Base-by-base conservation (phyloP, 257 asterid genomes). In the Nicotiana tabacum region DNA sequence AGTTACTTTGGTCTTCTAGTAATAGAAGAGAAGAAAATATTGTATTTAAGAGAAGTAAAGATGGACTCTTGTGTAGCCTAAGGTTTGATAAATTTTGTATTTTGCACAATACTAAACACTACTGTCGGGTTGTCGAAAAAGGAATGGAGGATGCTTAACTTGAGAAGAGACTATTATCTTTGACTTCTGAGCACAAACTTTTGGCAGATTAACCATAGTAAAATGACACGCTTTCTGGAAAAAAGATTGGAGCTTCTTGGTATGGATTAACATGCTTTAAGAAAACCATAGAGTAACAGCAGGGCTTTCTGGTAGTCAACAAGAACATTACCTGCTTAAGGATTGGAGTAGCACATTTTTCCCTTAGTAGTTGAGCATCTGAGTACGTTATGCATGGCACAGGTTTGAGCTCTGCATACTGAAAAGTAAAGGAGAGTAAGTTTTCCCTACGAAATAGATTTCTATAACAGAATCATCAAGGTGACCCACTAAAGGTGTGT, bases 381-480 rank as follows among this genome's bases (percentile, higher is more conserved):
- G 97, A 86, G 85, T 94, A 94, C 78, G 98, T 94, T 90, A 93
- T 57, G 89, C 98, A 94, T 51, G 98, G 98, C 35, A 94, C 98
- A 30, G 99, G 99, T 92, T 94, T 96, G 83, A 96, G 99, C 91
- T 96, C 98, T 57, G 99, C 98, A 86, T 96, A 96, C 99, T 96
- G 89, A 88, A 89, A 85, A 85, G 72, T 77, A 82, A 79, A 12
- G 55, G 55, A 27, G 64, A 74, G 43, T 74, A 27, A 27, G 64
- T 74, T 13, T 27, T 51, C 64, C 15, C 24, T 0, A 43, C 3
- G 1, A 12, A 43, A 43, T 18, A 39, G n/a, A 43, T 70, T 18
- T 43, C 37, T 10, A 18, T 11, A 21, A 21, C 78, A 32, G 76
- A 74, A 51, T 77, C 55, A 48, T 68, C 80, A 70, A 70, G 82